These are phyloP conservation scores for Gaultheria prostrata DNA, from an alignment of 148 eudicot species.

Conservation along the genomic window DNA sequence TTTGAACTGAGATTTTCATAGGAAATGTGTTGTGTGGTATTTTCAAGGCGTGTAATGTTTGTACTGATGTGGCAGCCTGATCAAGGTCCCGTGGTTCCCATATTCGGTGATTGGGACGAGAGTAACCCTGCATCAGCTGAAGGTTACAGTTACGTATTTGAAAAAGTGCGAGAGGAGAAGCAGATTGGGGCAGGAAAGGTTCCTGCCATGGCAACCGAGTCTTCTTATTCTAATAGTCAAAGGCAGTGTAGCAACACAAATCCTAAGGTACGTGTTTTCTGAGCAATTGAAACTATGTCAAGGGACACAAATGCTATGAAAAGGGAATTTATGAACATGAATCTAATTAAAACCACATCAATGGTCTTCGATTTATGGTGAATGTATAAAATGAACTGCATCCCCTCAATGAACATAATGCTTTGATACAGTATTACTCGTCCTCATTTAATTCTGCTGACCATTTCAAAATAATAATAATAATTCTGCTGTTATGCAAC, in stretches of 20 bases:
- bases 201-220: constrained; percentile 36
- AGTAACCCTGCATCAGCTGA: constrained; percentile 63
- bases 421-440: neutral
- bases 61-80: constrained; percentile 53
- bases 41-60: constrained; percentile 1
- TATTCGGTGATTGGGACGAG: constrained; percentile 78
- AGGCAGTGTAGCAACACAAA: constrained; percentile 34
- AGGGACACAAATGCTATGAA: neutral
- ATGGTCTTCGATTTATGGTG: neutral
- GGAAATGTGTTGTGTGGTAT: neutral
- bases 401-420: neutral
- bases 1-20: neutral
- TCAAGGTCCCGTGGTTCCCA: constrained; percentile 47
- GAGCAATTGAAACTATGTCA: neutral
- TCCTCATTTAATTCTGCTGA: neutral
- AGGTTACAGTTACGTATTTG: constrained; percentile 51
- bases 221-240: constrained; percentile 39
- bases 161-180: constrained; percentile 60
- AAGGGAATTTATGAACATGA: neutral
- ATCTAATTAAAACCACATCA: neutral
- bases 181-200: constrained; percentile 50
- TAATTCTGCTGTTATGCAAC: neutral
- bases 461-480: too few species aligned
- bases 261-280: constrained; percentile 42
- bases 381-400: neutral